Base-by-base conservation (phyloP, 2,329 filamentous ascomycete genomes). In the Aspergillus novofumigatus region DNA sequence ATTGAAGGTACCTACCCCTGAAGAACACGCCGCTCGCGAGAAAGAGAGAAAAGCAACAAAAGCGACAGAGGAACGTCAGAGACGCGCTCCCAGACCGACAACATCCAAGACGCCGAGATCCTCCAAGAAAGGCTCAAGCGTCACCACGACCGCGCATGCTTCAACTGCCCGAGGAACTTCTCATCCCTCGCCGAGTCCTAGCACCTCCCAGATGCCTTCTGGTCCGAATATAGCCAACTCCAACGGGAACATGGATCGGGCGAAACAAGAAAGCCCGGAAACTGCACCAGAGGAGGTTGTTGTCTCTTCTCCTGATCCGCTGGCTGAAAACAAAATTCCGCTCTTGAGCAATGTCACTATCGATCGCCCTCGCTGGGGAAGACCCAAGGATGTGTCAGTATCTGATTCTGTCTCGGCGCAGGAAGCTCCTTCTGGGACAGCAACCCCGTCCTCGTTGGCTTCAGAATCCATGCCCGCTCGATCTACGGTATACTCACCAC, bases 1-100 rank as follows among this genome's bases (percentile, higher is more conserved):
- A 23, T 67, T 87, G 50, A 85, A 84, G 59, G 74, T 86, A 52
- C 82, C 82, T 0, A 77, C 81, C 0, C 78, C 78, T 23, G 83
- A 86, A 64, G 83, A 86, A 64, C 77, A 85, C 58, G 81, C 83
- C 28, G 77, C 76, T 7, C 72, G 80, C 23, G 80, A 83, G 65
- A 77, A 78, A 52, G 80, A 83, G 64, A 77, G 78, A 52, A 76
- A 74, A 53, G 67, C 65, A 5, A 26, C 25, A 26, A 26, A 26
- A 26, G 25, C 25, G n/a, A 62, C 68, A 1, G 71, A 75, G n/a
- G 75, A 77, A 44, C 73, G 74, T 49, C 75, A 74, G 56, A 75
- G 74, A 51, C 69, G 69, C n/a, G 44, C 55, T 2, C 49, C 56
- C 8, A 66, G 59, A 26, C 51, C 52, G 6, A 8, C 42, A 45